Conservation (phyloP, 164 flowering plant genomes). For the Sextonia rubra region DNA sequence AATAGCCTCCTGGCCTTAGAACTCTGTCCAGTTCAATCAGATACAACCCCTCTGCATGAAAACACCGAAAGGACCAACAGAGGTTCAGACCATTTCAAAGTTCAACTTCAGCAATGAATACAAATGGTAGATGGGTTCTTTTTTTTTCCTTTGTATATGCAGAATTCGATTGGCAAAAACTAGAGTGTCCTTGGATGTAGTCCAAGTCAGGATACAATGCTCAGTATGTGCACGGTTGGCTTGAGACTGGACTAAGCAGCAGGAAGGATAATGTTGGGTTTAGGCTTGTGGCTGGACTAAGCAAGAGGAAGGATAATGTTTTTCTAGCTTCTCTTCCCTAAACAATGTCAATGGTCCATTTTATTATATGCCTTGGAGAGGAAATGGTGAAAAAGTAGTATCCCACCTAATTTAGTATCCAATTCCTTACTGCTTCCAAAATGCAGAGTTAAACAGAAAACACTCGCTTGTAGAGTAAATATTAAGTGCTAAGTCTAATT, state of each 20-base stretch:
- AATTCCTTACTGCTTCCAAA: not conserved
- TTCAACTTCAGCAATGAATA: not conserved
- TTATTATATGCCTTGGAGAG: not conserved
- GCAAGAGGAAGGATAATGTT: not conserved
- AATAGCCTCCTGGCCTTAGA: slow-evolving; percentile 95
- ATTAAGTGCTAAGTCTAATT: not conserved
- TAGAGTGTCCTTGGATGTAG: not conserved
- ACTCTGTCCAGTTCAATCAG: slow-evolving; percentile 89
- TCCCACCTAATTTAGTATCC: not conserved
- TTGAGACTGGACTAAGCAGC: too few relatives aligned
- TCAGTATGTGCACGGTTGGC: not conserved
- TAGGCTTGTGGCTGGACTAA: not conserved
- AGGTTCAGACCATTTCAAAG: not conserved
- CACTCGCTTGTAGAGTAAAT: too few relatives aligned
- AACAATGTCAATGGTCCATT: not conserved
- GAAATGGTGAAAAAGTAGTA: not conserved
- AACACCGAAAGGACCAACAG: not conserved
- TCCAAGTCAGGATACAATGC: not conserved
- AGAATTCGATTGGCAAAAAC: not conserved
- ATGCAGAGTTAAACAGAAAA: not conserved
- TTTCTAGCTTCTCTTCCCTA: not conserved
- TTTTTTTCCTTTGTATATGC: not conserved
- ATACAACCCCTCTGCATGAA: slow-evolving; percentile 66
- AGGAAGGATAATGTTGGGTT: not conserved
- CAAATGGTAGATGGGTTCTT: not conserved